phyloP scores from a whole-genome alignment of 129 eudicot genomes.

The Centella asiatica region DNA sequence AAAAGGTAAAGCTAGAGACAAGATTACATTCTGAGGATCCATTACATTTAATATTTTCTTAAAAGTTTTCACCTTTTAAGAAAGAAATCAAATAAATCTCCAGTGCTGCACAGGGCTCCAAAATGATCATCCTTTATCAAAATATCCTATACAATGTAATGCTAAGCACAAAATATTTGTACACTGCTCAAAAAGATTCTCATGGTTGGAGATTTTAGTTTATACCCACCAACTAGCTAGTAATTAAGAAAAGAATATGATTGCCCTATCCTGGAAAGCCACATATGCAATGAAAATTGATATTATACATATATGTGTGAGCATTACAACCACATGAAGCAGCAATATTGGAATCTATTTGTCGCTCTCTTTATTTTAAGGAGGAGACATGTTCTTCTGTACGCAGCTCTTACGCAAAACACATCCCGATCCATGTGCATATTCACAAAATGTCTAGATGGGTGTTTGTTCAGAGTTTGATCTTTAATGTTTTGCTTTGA shows the following conservation, averaged over 20 bases:
- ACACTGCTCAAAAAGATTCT: conserved; percentile 31
- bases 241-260: conserved; percentile 23
- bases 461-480: neutral
- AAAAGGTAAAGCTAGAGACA: conserved; percentile 12
- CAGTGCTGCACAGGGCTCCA: conserved; percentile 40
- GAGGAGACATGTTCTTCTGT: conserved; percentile 30
- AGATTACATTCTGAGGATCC: neutral
- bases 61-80: conserved; percentile 24
- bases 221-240: conserved; percentile 40
- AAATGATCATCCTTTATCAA: conserved; percentile 29
- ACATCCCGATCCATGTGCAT: conserved; percentile 8
- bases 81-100: conserved; percentile 21
- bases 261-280: conserved; percentile 16
- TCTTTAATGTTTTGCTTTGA: conserved; percentile 16
- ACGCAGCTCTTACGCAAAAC: conserved; percentile 1
- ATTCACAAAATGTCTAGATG: neutral
- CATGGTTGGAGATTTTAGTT: conserved; percentile 19
- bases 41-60: conserved; percentile 10
- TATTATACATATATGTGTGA: conserved; percentile 4
- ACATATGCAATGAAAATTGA: conserved; percentile 16
- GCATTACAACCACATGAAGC: conserved; percentile 28
- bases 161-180: conserved; percentile 33
- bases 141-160: conserved; percentile 20
- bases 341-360: conserved; percentile 24
- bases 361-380: conserved; percentile 19